Percentiles rank a stretch among this genome's conserved stretches.
Conservation (phyloP, 2,329 filamentous ascomycete genomes). For the Emmonsiellopsis sp. region DNA sequence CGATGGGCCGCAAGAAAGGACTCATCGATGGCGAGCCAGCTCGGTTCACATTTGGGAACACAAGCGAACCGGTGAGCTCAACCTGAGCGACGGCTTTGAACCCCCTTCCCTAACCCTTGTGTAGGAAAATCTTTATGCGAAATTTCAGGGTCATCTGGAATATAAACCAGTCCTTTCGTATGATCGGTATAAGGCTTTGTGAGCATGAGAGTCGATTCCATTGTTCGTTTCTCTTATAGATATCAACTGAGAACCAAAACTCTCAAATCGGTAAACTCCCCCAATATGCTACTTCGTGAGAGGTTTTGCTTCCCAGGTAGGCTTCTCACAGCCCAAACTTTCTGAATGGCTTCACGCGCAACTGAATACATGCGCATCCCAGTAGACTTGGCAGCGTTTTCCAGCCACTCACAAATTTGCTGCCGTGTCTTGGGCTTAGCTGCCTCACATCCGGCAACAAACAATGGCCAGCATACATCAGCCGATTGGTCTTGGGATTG, state of each 20-base stretch:
- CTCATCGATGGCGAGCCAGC: slow-evolving; percentile 15
- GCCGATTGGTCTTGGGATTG: not conserved
- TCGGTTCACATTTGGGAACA: not conserved
- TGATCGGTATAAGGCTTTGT: not conserved
- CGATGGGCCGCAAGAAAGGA: slow-evolving; percentile 15
- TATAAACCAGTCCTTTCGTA: not conserved
- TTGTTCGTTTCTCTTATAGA: not conserved
- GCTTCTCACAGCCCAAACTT: not conserved
- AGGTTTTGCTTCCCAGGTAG: not conserved
- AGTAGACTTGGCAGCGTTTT: not conserved
- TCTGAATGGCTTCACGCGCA: not conserved
- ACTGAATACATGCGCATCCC: not conserved
- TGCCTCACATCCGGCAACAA: not conserved
- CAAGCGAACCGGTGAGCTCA: not conserved
- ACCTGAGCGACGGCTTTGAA: not conserved
- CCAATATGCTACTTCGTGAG: not conserved
- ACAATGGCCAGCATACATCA: not conserved
- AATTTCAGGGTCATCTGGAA: not conserved
- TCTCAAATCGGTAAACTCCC: not conserved
- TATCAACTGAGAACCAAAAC: not conserved
- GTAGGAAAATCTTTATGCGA: not conserved
- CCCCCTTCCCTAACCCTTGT: not conserved
- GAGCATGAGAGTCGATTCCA: not conserved
- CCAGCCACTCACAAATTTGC: not conserved
- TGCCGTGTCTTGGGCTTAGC: not conserved